Percentiles rank a stretch among this genome's conserved stretches.
Evolutionary conservation across 1,139 yeast species (phyloP).

Genomic region (Zygoascus hellenicus): DNA sequence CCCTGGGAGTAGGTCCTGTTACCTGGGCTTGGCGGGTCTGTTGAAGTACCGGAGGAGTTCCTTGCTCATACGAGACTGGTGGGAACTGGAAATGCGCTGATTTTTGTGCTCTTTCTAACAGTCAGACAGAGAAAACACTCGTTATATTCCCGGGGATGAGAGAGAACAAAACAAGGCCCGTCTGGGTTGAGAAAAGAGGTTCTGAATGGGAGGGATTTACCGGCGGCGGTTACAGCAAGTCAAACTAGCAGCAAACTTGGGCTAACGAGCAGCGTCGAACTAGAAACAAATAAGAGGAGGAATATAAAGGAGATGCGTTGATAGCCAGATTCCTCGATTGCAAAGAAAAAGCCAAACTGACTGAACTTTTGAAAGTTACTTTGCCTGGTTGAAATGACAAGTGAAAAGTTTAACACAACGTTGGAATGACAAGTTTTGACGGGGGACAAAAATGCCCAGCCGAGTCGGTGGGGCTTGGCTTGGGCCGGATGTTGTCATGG

Average conservation of each 20-base stretch:
- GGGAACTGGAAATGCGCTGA: constrained; percentile 10
- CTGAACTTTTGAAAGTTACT: too few relatives aligned
- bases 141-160: constrained; percentile 9
- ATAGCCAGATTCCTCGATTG: too few relatives aligned
- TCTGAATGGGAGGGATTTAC: neutral
- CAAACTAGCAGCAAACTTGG: neutral
- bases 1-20: constrained; percentile 29
- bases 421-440: too few relatives aligned
- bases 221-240: neutral
- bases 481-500: too few relatives aligned
- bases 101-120: constrained; percentile 6
- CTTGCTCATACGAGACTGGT: constrained; percentile 33
- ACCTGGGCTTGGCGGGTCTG: constrained; percentile 39
- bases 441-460: too few relatives aligned
- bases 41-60: constrained; percentile 36
- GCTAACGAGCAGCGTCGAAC: too few relatives aligned
- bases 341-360: too few relatives aligned
- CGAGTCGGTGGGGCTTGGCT: too few relatives aligned
- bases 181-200: neutral
- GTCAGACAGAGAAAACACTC: constrained; percentile 5
- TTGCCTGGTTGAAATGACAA: too few relatives aligned
- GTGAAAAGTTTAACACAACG: too few relatives aligned
- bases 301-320: too few relatives aligned
- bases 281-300: too few relatives aligned
- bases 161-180: constrained; percentile 15